Conservation (phyloP, 345 rosid species). For the Bruguiera sexangula region DNA sequence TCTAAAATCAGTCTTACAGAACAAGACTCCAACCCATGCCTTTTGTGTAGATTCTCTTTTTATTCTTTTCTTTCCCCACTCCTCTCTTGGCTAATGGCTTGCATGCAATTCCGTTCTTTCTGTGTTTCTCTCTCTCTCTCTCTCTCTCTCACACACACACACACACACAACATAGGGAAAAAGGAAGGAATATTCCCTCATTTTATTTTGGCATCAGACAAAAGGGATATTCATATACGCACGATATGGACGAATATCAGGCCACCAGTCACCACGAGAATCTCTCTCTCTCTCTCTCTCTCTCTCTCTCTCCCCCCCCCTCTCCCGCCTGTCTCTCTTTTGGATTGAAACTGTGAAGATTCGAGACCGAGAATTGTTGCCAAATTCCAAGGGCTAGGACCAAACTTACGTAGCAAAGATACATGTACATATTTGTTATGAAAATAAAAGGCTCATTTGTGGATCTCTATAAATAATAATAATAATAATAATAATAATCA, state of each 20-base stretch:
- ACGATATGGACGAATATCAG: slow-evolving; percentile 1
- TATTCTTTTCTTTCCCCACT: neutral
- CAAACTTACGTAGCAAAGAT: neutral
- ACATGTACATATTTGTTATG: neutral
- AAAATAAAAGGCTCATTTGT: no score
- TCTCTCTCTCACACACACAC: neutral
- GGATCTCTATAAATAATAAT: no score
- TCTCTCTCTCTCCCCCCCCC: neutral
- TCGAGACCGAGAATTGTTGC: neutral
- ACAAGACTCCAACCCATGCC: slow-evolving; percentile 32
- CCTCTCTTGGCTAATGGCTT: neutral
- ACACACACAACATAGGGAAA: neutral
- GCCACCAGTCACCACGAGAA: neutral
- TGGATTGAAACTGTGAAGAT: neutral
- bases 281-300: neutral
- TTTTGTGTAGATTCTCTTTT: slow-evolving; percentile 27
- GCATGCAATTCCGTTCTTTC: neutral
- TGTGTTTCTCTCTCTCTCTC: slow-evolving; percentile 5
- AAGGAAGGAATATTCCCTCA: slow-evolving; percentile 35
- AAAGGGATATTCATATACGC: slow-evolving; percentile 1
- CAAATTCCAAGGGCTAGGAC: neutral
- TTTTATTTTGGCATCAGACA: slow-evolving; percentile 7
- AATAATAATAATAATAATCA: no score
- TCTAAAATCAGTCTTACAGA: slow-evolving; percentile 42
- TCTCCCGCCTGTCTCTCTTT: neutral